Evolutionary conservation across 768 basidiomycete genomes (phyloP).

Genomic region (Tremella fuciformis): DNA sequence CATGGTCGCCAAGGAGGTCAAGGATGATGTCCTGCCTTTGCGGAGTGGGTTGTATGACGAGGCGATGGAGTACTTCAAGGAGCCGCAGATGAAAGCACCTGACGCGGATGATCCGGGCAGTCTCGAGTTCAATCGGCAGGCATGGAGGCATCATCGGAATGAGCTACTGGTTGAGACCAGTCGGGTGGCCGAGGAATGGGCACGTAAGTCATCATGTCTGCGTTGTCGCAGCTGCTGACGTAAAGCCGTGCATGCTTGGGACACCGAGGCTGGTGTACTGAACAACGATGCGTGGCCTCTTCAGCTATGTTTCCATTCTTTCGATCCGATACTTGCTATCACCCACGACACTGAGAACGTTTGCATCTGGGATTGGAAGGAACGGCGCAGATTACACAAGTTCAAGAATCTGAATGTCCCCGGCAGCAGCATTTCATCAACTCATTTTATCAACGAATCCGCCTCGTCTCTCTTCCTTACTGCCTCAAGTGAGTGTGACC

Average conservation of each 20-base stretch:
- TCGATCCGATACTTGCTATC: conserved; percentile 80
- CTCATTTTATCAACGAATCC: conserved; percentile 93
- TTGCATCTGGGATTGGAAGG: conserved; percentile 93
- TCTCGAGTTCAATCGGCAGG: conserved; percentile 86
- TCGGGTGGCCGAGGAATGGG: conserved; percentile 64
- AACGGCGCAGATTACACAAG: conserved; percentile 68
- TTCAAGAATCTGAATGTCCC: conserved; percentile 86
- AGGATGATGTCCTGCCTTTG: conserved; percentile 80
- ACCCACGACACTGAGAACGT: conserved; percentile 84
- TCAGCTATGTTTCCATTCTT: conserved; percentile 82
- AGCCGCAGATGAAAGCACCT: conserved; percentile 97
- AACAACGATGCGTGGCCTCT: conserved; percentile 52
- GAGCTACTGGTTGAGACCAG: conserved; percentile 73
- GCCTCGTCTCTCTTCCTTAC: conserved; percentile 84
- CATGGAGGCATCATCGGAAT: conserved; percentile 89
- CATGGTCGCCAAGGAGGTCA: conserved; percentile 57
- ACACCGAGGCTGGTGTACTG: conserved; percentile 50
- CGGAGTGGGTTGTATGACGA: conserved; percentile 92
- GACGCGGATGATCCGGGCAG: conserved; percentile 96
- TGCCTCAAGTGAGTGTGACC: conserved; percentile 65
- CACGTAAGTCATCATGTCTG: conserved; percentile 59
- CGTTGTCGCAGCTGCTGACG: conserved; percentile 7
- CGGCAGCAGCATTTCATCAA: conserved; percentile 77
- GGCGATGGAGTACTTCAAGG: conserved; percentile 95
- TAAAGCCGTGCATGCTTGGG: conserved; percentile 50